A percentile compares a stretch with the other conserved stretches of the same genome.
Conservation (phyloP, 345 rosid species). For the Aquilaria sinensis region DNA sequence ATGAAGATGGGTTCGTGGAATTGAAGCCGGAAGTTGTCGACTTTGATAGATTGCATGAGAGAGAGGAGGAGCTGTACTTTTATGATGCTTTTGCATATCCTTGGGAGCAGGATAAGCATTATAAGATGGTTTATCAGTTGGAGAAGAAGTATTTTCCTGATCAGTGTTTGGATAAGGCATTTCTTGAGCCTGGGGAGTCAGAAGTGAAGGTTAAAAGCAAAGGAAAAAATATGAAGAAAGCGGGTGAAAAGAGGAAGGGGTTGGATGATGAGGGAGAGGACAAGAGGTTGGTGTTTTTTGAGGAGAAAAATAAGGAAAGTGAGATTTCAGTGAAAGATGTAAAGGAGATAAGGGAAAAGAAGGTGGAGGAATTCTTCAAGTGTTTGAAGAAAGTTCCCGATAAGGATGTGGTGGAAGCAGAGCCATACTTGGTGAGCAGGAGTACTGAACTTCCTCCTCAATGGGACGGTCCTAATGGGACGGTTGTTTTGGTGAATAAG, state of each 20-base stretch:
- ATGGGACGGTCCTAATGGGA: constrained; percentile 87
- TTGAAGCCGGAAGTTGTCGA: constrained; percentile 81
- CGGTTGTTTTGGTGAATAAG: constrained; percentile 81
- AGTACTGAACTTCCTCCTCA: constrained; percentile 71
- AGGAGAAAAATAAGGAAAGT: constrained; percentile 33
- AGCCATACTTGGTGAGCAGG: constrained; percentile 70
- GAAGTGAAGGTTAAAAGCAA: constrained; percentile 19
- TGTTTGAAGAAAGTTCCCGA: constrained; percentile 66
- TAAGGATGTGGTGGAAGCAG: constrained; percentile 45
- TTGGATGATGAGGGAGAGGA: constrained; percentile 25
- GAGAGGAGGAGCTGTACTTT: constrained; percentile 87
- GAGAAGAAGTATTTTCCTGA: constrained; percentile 97
- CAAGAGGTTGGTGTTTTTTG: constrained; percentile 61
- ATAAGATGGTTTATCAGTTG: constrained; percentile 91
- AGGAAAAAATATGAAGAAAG: constrained; percentile 21
- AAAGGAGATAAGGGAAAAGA: constrained; percentile 60
- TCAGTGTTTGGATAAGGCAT: constrained; percentile 84
- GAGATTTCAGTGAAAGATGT: constrained; percentile 15
- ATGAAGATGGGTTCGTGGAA: constrained; percentile 72
- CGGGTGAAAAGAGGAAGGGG: constrained; percentile 14
- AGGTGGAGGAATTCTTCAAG: constrained; percentile 83
- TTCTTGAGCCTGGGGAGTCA: constrained; percentile 56
- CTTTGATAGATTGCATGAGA: constrained; percentile 71
- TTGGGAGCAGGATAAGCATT: constrained; percentile 96
- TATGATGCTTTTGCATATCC: constrained; percentile 84